phyloP scores from a whole-genome alignment of 441 rosid species.

The Biscutella laevigata region DNA sequence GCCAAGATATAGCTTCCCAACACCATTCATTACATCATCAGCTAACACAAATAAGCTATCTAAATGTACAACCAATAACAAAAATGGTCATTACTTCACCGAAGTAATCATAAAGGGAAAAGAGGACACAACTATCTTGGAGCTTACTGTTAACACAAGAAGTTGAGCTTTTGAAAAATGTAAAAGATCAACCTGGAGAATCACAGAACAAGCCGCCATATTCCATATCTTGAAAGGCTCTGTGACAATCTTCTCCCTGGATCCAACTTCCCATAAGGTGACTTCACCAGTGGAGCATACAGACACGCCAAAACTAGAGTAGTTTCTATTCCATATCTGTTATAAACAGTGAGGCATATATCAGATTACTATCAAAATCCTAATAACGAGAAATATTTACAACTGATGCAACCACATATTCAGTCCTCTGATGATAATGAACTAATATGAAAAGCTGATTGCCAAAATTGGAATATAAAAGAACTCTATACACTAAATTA shows the following conservation, averaged over 20 bases:
- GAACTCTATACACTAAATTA: neutral
- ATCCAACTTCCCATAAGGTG: constrained; percentile 52
- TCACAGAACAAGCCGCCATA: constrained; percentile 29
- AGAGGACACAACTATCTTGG: too few relatives aligned
- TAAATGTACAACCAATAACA: too few relatives aligned
- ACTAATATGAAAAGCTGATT: neutral
- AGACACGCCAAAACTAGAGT: neutral
- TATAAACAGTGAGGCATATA: neutral
- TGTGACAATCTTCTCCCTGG: constrained; percentile 39
- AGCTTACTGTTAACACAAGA: too few relatives aligned
- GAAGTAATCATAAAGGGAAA: too few relatives aligned
- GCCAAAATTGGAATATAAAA: neutral
- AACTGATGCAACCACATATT: neutral
- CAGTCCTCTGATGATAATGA: neutral
- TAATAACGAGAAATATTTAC: neutral
- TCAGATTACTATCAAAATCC: neutral
- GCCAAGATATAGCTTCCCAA: too few relatives aligned
- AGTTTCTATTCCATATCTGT: neutral
- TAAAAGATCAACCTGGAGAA: constrained; percentile 36
- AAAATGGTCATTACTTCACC: too few relatives aligned
- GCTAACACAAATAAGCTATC: too few relatives aligned
- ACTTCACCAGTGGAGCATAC: constrained; percentile 39
- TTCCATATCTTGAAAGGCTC: constrained; percentile 64
- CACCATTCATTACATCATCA: too few relatives aligned
- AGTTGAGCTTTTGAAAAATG: neutral